Base-by-base conservation (phyloP, 2,329 filamentous ascomycete species). In the Fusarium incarnatum region DNA sequence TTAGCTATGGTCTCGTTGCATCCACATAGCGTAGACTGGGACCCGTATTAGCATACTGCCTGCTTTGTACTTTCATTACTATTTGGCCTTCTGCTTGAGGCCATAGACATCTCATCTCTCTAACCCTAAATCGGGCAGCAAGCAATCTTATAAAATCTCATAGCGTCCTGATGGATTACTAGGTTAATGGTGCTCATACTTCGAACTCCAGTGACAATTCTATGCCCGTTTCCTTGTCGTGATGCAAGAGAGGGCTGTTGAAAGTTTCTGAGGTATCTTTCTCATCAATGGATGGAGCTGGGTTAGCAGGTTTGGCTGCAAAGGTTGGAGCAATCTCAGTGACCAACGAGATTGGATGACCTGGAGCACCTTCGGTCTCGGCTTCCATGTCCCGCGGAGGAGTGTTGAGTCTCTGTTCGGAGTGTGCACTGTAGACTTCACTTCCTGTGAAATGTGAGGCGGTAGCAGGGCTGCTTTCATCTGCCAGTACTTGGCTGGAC, bases 171-270 rank as follows among this genome's bases (percentile, higher is more conserved):
- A 52, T 52, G 32, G 18, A 41, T 41, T 27, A 34, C 49, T 18
- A 27, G 11, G 49, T 52, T n/a, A 41, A 41, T 27, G 32, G 54
- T 40, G 30, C 60, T 18, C 40, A 46, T 27, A 53, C 13, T 27
- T 52, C 63, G 30, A 60, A 55, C 32, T 55, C 55, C 32, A 66
- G 22, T 4, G 23, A 49, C 15, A 37, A 20, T 18, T 25, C 53
- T 23, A 28, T n/a, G 3, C 28, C 34, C 9, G 27, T 28, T 9
- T 37, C 27, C 8, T 64, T 13, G 32, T 45, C 9, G 13, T 16
- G 18, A 15, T 15, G 6, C 13, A 41, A 10, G 27, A 18, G 18
- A 22, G 13, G 28, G 8, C 15, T 10, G 25, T 28, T 37, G 15
- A 22, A 34, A 10, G 22, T 18, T 12, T 42, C 15, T 15, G 22